Base-by-base conservation (phyloP, 1,139 yeast genomes). In the Geotrichum europaeum region DNA sequence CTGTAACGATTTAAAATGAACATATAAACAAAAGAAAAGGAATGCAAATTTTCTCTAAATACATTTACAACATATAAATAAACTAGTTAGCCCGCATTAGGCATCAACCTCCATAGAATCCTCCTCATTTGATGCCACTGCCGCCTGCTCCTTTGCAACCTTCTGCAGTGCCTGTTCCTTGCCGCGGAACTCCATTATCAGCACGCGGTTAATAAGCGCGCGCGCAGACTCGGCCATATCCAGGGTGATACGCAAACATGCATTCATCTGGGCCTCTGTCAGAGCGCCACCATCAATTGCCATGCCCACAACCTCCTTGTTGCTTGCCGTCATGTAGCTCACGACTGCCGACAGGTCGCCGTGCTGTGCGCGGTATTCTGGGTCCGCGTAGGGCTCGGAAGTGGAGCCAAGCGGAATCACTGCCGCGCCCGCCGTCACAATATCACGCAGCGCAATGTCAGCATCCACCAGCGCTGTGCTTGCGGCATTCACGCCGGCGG, bases 401-500 rank as follows among this genome's bases (percentile, higher is more conserved):
- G 60, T 36, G 9, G 36, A 36, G 18, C 49, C 43, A 45, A 49
- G 45, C 4, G 57, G 55, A 20, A 59, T 43, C 15, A 55, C 50
- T 4, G 59, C 82, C 60, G 82, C 81, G 0, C 91, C 92, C 62
- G 91, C 84, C 4, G 92, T 82, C 1, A 91, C 91, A 59, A 92
- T 76, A 70, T 91, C 96, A 62, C 82, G 78, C 30, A 90, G 73
- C 67, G 90, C 95, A 50, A 92, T 85, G 5, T 90, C 91, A 0
- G 97, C 86, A 72, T 92, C 95, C 0, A 88, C 85, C 63, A 92
- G 73, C 0, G 97, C 96, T 61, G 89, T 72, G 7, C 89, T 81
- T 1, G 87, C 79, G 58, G 87, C 82, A 65, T 86, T 86, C 15
- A 83, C 74, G 9, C 78, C 75, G 10, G 77, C 75, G 0, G 78